phyloP scores from a whole-genome alignment of 2,329 filamentous ascomycete genomes.

The Calonectria honghensis region DNA sequence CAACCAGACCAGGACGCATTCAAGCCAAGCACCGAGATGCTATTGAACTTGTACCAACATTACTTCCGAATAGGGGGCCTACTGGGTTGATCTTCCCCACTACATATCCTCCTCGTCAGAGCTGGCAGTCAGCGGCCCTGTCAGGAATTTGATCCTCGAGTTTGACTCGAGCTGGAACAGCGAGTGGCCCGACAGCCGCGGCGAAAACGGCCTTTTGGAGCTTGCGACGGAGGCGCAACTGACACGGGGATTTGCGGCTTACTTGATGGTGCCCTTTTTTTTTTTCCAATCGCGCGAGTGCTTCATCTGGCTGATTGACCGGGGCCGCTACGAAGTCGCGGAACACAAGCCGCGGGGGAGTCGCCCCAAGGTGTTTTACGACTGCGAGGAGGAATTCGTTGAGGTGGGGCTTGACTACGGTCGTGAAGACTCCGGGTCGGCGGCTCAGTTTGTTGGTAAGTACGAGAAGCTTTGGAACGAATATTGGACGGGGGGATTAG shows the following conservation, averaged over 20 bases:
- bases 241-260: background rate
- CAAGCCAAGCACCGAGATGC: background rate
- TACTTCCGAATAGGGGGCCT: background rate
- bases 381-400: background rate
- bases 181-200: background rate
- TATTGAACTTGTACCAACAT: background rate
- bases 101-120: background rate
- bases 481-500: background rate
- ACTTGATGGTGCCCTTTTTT: background rate
- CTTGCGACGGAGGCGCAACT: background rate
- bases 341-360: background rate
- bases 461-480: background rate
- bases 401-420: background rate
- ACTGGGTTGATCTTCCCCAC: background rate
- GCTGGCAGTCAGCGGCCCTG: too few species aligned
- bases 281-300: background rate
- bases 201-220: background rate
- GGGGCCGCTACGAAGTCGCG: background rate
- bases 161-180: conserved; percentile 1
- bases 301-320: background rate
- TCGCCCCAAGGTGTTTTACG: background rate
- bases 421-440: background rate
- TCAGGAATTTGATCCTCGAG: background rate
- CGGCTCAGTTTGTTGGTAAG: background rate
- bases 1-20: background rate